Evolutionary conservation across 1,139 yeast genomes (phyloP), one percentile per base, ranked within the genome.

Genomic region (Yamadazyma buinensis): DNA sequence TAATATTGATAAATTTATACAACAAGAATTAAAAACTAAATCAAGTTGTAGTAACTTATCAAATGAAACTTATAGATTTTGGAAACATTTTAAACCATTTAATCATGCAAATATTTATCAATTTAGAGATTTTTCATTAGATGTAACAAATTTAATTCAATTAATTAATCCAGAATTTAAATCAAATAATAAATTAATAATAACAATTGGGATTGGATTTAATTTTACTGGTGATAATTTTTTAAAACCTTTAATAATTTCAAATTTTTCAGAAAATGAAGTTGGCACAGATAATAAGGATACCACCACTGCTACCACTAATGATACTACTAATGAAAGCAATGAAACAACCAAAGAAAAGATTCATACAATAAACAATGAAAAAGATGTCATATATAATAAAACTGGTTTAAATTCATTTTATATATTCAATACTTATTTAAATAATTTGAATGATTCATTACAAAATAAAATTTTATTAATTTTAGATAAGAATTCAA

Each of bases 131-230:
- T 30, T 51, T 13, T 41, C 52, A 6, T 35, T 53, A 20, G 48
- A 53, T 33, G 30, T 53, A n/a, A 38, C 39, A 7, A 39, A 42
- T 12, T 33, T 51, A 13, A 23, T 43, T 10, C 15, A 19, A 17
- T 24, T 40, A 10, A 23, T 39, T n/a, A 30, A 27, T 5, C 38
- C 42, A 5, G 26, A 34, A 5, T 32, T 33, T 22, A 13, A 29
- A 14, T 11, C 26, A 7, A 28, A 35, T 15, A 28, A 29, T 11
- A 18, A 31, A 13, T 23, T 33, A 13, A 7, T 32, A 9, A 22
- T 53, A 2, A 46, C 56, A 2, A 28, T 54, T 13, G 52, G 57
- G 0, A 15, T 49, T 1, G 41, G 49, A 12, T 49, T 48, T 13
- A 53, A 51, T 36, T 38, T 47, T 9, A 35, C 39, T 23, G 54